Base-by-base conservation (phyloP, 106 monocot genomes). In the Dioscorea zingiberensis region DNA sequence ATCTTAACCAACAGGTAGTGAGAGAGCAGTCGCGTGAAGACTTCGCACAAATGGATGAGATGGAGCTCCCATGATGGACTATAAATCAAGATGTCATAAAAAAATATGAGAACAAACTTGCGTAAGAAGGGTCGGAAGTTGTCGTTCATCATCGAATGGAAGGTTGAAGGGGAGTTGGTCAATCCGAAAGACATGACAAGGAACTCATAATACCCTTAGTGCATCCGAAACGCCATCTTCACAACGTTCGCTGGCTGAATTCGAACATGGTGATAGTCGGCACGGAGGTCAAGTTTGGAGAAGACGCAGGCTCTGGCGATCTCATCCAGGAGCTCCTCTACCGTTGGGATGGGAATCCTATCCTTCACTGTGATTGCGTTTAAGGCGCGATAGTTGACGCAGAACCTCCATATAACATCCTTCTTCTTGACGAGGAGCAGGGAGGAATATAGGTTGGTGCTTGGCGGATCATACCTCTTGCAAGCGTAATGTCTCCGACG, bases 311-410 rank as follows among this genome's bases (percentile, higher is more conserved):
- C 32, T 21, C 74, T 58, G 57, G 66, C 15, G 4, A 74, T 21
- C 58, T 74, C 66, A 48, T 74, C 74, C 1, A 74, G 22, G 7
- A 74, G 19, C 7, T 74, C 66, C 48, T 74, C 74, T 0, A 74
- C 27, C 0, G 27, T 38, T 0, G 74, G 66, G 49, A 30, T 30
- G 18, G 74, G 58, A 25, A 28, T 58, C 1, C 11, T 38, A n/a
- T 56, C 55, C 18, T 55, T 55, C 4, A 69, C 27, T 12, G 58
- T 69, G 58, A 44, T 19, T 44, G 19, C 30, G 24, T 69, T 69
- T 9, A 59, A 17, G 44, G 30, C n/a, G 13, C 69, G 38, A 44
- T 69, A 69, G 44, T 69, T 57, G 25, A 69, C 32, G 21, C 69
- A 69, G 24, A 69, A 58, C 9, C 57, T 55, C 44, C 57, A 69